These are phyloP conservation scores for Aureobasidium sp. DNA, from an alignment of 2,329 filamentous ascomycete species.

Conservation along the genomic window DNA sequence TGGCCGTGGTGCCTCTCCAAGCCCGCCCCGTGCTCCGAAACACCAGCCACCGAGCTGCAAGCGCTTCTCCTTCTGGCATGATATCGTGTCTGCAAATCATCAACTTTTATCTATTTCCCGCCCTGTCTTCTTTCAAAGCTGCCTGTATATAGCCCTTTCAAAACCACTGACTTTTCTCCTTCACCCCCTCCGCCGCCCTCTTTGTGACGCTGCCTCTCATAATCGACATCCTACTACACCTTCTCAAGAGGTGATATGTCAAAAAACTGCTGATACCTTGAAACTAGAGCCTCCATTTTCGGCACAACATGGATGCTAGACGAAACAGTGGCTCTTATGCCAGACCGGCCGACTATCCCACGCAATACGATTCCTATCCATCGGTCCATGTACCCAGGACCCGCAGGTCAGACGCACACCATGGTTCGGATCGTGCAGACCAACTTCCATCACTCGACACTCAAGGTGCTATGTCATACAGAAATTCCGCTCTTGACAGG, in stretches of 20 bases:
- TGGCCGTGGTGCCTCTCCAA: not conserved
- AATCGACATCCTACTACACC: not conserved
- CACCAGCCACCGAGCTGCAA: constrained; percentile 12
- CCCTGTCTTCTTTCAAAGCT: not conserved
- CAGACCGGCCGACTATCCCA: not conserved
- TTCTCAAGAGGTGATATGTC: not conserved
- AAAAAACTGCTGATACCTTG: not conserved
- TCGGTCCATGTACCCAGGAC: constrained; percentile 14
- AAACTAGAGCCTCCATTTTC: not conserved
- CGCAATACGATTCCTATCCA: constrained; percentile 2
- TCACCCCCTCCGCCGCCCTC: not conserved
- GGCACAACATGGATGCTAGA: not conserved
- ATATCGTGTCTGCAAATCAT: constrained; percentile 6
- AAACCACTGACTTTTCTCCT: not conserved
- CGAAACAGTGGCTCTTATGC: not conserved
- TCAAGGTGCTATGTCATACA: not conserved
- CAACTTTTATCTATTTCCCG: constrained; percentile 8
- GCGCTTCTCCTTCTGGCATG: constrained; percentile 3
- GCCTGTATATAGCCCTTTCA: constrained; percentile 3
- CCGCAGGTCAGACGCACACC: not conserved
- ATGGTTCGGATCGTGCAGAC: not conserved
- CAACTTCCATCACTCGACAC: not conserved
- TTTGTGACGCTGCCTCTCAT: not conserved
- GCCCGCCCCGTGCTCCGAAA: constrained; percentile 5
- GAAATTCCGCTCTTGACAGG: not conserved